These are phyloP conservation scores for Cercospora zeae-maydis DNA, from an alignment of 2,329 filamentous ascomycete species.

Conservation along the genomic window DNA sequence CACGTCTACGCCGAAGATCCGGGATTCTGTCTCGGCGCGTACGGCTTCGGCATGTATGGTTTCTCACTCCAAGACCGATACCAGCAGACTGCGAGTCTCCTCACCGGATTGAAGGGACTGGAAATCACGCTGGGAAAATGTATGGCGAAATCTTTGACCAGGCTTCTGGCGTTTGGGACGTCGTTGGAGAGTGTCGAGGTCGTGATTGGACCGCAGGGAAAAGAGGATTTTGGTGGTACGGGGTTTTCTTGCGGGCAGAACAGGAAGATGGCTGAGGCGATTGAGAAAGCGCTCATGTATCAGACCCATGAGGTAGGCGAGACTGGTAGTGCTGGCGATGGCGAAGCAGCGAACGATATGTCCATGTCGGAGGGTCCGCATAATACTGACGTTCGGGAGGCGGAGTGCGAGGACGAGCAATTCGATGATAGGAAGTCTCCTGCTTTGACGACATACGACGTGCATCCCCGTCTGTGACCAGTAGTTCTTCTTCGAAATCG, in stretches of 20 bases:
- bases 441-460: not conserved
- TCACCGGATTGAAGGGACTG: not conserved
- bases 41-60: not conserved
- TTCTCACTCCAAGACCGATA: not conserved
- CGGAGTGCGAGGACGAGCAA: not conserved
- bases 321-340: not conserved
- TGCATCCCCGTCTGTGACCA: not conserved
- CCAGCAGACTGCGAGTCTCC: not conserved
- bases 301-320: not conserved
- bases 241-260: not conserved
- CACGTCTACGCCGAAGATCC: not conserved
- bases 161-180: not conserved
- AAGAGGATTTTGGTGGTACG: not conserved
- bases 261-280: constrained; percentile 1
- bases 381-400: not conserved
- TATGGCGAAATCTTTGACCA: not conserved
- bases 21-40: not conserved
- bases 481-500: not conserved
- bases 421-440: not conserved
- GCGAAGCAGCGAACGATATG: not conserved
- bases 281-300: not conserved
- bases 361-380: not conserved
- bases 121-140: not conserved
- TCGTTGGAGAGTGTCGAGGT: not conserved
- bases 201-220: not conserved